phyloP scores from a whole-genome alignment of 176 grass and related monocot genomes.

The Raddia guianensis region DNA sequence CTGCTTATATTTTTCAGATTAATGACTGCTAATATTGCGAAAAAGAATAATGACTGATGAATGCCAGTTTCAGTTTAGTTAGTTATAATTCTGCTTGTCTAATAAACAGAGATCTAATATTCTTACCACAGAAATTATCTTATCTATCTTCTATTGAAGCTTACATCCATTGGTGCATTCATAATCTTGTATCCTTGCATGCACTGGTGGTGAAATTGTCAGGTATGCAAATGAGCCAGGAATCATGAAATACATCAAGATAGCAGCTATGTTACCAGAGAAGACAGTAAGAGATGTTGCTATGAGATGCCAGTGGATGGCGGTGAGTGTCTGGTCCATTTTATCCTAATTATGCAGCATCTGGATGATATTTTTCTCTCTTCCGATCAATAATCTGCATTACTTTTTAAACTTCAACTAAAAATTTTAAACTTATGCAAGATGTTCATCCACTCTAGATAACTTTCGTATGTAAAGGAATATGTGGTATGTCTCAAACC shows the following conservation, averaged over 20 bases:
- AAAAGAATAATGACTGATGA: too few relatives aligned
- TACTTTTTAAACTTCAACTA: conserved; percentile 31
- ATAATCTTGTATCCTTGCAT: conserved; percentile 33
- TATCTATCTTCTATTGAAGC: conserved; percentile 7
- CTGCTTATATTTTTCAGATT: conserved; percentile 8
- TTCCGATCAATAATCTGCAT: neutral
- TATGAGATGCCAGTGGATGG: conserved; percentile 96
- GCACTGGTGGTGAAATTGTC: conserved; percentile 36
- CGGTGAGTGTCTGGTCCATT: conserved; percentile 57
- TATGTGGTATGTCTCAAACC: conserved; percentile 30
- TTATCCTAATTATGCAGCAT: conserved; percentile 19
- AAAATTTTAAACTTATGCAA: conserved; percentile 4
- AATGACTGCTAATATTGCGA: neutral
- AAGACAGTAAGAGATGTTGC: conserved; percentile 99
- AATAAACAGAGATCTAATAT: conserved; percentile 9
- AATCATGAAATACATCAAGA: conserved; percentile 98
- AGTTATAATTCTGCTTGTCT: neutral
- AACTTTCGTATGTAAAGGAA: conserved; percentile 31
- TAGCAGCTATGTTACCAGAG: conserved; percentile 78
- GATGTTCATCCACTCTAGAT: conserved; percentile 34
- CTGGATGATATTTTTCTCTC: neutral
- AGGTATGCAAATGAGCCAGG: conserved; percentile 78
- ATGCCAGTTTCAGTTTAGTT: neutral
- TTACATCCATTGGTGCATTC: neutral
- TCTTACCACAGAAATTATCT: neutral